Base-by-base conservation (phyloP, 106 monocot species). In the Apostasia shenzhenica region DNA sequence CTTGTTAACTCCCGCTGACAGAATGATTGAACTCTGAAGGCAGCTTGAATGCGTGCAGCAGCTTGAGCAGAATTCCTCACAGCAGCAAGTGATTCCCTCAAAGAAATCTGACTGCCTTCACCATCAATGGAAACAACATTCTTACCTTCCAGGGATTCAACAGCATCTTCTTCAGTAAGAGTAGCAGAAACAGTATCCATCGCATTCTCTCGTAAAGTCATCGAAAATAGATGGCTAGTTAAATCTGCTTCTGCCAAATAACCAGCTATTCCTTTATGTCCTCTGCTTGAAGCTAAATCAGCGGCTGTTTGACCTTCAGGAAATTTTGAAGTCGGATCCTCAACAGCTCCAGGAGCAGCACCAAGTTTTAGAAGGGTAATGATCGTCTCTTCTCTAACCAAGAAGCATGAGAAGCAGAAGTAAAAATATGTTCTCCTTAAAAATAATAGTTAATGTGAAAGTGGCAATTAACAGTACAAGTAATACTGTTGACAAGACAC, bases 181-280 rank as follows among this genome's bases (percentile, higher is more conserved):
- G 40, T 68, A 13, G 77, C 73, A 54, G 76, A 80, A 63, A 61
- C 50, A 63, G 63, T 64, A 61, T 50, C 76, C 59, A 67, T 57
- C 2, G 59, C 77, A 41, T 45, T 69, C 14, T 78, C 81, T 40
- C 60, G 41, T n/a, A 73, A 14, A 8, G 72, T 56, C 55, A 88
- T 59, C 47, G 55, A 61, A 39, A 75, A 81, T 67, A 81, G 81
- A 46, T 85, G 85, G 59, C 75, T 77, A 0, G 81, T 81, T 72
- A 88, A 81, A 76, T 84, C 77, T 67, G 80, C 77, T 78, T 92
- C 88, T 40, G 92, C 85, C 57, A 92, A 82, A 76, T 78, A 92
- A 9, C 88, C 88, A 55, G 92, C 82, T 71, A 93, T 88, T 61
- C 92, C 88, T 72, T 83, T 85, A 73, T 93, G 83, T 54, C 88